Percentiles rank a stretch among this genome's conserved stretches.
phyloP scores from a whole-genome alignment of 148 eudicot genomes.

The Simmondsia chinensis region DNA sequence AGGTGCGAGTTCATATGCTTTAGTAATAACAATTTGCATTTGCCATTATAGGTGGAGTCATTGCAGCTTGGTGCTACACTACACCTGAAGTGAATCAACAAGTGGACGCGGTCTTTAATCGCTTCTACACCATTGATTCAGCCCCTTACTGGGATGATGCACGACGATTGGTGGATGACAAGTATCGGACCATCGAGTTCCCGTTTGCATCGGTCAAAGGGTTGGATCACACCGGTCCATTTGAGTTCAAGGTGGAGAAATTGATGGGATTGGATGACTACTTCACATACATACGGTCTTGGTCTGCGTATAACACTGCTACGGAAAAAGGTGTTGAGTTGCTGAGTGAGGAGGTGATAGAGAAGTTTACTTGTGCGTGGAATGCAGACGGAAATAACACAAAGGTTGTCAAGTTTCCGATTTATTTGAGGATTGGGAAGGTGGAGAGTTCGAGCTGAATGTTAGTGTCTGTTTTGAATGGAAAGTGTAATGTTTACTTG shows the following conservation, averaged over 20 bases:
- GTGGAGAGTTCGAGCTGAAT: constrained; percentile 32
- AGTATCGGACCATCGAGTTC: constrained; percentile 37
- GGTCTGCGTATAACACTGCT: constrained; percentile 76
- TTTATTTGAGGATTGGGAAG: constrained; percentile 66
- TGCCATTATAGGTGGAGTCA: no score
- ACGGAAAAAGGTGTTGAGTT: constrained; percentile 72
- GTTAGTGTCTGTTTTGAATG: no score
- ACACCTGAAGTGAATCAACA: constrained; percentile 22
- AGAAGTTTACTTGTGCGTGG: constrained; percentile 60
- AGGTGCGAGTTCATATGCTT: no score
- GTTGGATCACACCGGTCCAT: constrained; percentile 54
- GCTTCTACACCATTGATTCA: constrained; percentile 22
- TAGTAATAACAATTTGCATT: no score
- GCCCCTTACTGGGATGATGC: constrained; percentile 42
- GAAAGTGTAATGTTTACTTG: no score
- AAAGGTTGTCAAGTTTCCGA: constrained; percentile 45
- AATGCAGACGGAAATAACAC: constrained; percentile 25
- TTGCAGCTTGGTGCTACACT: constrained; percentile 89
- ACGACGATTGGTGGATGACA: constrained; percentile 39
- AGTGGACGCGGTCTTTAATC: constrained; percentile 38
- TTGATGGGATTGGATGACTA: constrained; percentile 50
- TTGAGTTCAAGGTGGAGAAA: constrained; percentile 46
- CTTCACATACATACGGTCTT: constrained; percentile 47
- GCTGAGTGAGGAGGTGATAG: constrained; percentile 36
- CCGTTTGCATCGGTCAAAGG: constrained; percentile 70